Base-by-base conservation (phyloP, 495 filamentous ascomycete genomes). In the Aspergillus olivimuriae region DNA sequence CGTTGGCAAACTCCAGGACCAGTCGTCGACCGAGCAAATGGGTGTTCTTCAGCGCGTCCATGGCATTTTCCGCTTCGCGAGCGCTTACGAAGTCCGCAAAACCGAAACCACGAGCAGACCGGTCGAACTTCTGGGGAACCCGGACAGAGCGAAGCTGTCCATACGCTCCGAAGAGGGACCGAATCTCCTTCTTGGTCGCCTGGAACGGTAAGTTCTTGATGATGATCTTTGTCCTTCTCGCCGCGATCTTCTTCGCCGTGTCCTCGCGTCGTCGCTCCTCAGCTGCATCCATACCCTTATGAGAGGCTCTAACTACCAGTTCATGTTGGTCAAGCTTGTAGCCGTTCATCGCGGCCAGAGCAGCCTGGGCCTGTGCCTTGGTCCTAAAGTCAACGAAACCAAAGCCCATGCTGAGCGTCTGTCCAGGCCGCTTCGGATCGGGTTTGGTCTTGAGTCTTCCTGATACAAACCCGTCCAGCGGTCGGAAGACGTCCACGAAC, bases 201-300 rank as follows among this genome's bases (percentile, higher is more conserved):
- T 97, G 86, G 70, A 99, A 99, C 7, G 92, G 92, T 58, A 99
- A 66, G 70, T 99, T 99, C 73, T 97, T 97, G 72, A 98, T 87
- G 62, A 97, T 84, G 54, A 99, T 82, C 72, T 97, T 96, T 23
- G 89, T 95, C 40, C 78, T 75, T 52, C 79, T 78, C 18, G 75
- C 77, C 3, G 82, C 78, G 12, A 77, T 58, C 60, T 86, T 89
- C 72, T 88, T 92, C 43, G 81, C 81, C 15, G 75, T 77, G 52
- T 95, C 89, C 44, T 88, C 82, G 47, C 81, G 82, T 57, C 82
- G 80, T 41, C 81, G 77, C 60, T 94, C 87, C 57, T 92, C 87
- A 0, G 86, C 90, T 4, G 87, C 88, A 66, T 97, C 89, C 47
- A 78, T 66, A 18, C 82, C 88, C 61, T 82, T 86, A 61, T 95